A percentile compares a stretch with the other conserved stretches of the same genome.
phyloP scores from a whole-genome alignment of 441 rosid genomes.

The Geranium incanum region DNA sequence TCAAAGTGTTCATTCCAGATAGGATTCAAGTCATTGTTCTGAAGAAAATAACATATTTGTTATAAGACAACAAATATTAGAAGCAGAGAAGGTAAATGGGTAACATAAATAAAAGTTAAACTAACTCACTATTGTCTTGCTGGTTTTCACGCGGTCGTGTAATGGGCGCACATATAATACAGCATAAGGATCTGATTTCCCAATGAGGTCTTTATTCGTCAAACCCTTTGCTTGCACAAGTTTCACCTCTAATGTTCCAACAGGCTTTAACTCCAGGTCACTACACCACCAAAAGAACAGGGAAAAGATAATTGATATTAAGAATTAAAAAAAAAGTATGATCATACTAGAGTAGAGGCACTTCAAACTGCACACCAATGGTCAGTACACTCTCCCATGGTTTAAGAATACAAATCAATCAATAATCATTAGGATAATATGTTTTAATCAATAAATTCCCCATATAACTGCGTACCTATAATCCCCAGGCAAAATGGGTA shows the following conservation, averaged over 20 bases:
- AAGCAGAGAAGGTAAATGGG: not conserved
- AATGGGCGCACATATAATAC: conserved; percentile 69
- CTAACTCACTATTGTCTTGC: conserved; percentile 67
- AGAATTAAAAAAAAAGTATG: not conserved
- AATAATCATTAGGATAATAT: not conserved
- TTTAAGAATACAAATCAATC: not conserved
- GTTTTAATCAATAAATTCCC: not conserved
- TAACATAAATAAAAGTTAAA: not conserved
- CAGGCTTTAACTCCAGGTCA: conserved; percentile 84
- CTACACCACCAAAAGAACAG: conserved; percentile 26
- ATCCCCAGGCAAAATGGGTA: conserved; percentile 88
- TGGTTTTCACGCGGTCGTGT: conserved; percentile 58
- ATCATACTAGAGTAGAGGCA: conserved; percentile 9
- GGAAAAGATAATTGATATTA: not conserved
- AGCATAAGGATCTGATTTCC: conserved; percentile 95
- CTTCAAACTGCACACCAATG: not conserved
- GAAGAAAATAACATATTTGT: conserved; percentile 9
- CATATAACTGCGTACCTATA: conserved; percentile 48
- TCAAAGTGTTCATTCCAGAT: conserved; percentile 33
- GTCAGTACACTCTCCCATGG: conserved; percentile 3
- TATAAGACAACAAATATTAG: not conserved
- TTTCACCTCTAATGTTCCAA: conserved; percentile 84
- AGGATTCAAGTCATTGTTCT: conserved; percentile 76
- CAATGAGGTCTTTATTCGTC: conserved; percentile 79
- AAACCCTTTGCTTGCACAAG: conserved; percentile 91